Percentiles rank a stretch among this genome's conserved stretches.
These are phyloP conservation scores for Fusarium sp. DNA, from an alignment of 2,329 filamentous ascomycete species.

Conservation along the genomic window DNA sequence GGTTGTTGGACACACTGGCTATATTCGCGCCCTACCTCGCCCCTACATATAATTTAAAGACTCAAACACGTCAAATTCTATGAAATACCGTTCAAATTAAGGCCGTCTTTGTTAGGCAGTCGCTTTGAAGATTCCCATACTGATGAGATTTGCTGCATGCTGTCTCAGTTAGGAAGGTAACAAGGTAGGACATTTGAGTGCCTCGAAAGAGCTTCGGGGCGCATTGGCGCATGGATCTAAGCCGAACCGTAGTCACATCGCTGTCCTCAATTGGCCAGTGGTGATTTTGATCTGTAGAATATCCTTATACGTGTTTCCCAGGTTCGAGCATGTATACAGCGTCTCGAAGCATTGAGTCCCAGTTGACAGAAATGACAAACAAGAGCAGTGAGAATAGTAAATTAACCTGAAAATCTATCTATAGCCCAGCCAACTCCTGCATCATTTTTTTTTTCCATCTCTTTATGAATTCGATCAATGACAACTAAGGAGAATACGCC, in stretches of 20 bases:
- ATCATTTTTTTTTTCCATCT: fast-evolving
- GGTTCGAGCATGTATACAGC: not conserved
- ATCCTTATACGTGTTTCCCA: no score
- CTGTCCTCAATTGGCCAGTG: fast-evolving
- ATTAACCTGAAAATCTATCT: not conserved
- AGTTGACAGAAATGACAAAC: not conserved
- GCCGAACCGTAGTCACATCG: not conserved
- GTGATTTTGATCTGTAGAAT: fast-evolving
- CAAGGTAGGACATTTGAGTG: fast-evolving
- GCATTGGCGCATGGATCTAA: not conserved
- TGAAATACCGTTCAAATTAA: fast-evolving
- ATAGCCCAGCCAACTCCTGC: not conserved
- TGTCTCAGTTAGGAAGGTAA: not conserved
- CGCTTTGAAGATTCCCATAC: fast-evolving
- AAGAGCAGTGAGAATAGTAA: fast-evolving
- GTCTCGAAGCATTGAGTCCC: fast-evolving
- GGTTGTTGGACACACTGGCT: no score
- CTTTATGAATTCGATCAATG: not conserved
- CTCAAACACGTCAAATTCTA: not conserved
- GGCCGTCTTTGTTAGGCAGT: fast-evolving
- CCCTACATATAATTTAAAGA: no score
- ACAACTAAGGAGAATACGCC: fast-evolving
- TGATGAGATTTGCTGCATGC: fast-evolving
- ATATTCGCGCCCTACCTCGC: fast-evolving
- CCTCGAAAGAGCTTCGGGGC: not conserved